Percentiles rank a stretch among this genome's conserved stretches.
phyloP scores from a whole-genome alignment of 495 filamentous ascomycete species.

The Neurospora sp. region DNA sequence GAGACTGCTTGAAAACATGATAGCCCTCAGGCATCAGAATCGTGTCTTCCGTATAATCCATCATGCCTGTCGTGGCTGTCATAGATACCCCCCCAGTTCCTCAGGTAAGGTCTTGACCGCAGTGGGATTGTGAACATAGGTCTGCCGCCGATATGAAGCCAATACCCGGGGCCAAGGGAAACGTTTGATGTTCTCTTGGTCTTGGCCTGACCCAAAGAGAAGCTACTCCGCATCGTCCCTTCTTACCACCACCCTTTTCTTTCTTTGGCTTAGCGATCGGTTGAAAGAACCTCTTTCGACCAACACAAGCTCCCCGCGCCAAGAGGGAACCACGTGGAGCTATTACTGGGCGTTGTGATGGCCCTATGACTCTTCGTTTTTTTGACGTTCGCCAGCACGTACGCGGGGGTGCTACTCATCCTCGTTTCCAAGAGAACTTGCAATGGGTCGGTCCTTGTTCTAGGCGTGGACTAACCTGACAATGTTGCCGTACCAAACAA shows the following conservation, averaged over 20 bases:
- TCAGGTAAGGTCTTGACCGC: background rate
- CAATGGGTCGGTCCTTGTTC: background rate
- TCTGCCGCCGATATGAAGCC: background rate
- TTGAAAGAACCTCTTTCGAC: background rate
- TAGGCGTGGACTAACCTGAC: background rate
- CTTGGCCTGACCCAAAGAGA: background rate
- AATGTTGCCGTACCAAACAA: background rate
- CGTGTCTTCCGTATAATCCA: background rate
- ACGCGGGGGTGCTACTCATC: background rate
- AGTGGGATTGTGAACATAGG: background rate
- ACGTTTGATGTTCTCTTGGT: background rate
- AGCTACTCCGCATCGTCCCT: background rate
- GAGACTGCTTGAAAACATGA: background rate
- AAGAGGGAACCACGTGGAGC: background rate
- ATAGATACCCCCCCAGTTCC: background rate
- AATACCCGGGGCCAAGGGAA: background rate
- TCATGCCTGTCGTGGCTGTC: background rate
- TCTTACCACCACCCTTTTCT: background rate
- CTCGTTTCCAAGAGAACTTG: background rate
- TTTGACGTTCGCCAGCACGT: background rate
- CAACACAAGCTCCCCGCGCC: background rate
- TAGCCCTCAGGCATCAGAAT: background rate
- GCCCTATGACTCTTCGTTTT: background rate
- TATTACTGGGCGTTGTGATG: background rate
- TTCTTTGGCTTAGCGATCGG: background rate